phyloP scores from a whole-genome alignment of 2,329 filamentous ascomycete genomes.

The Dryadomyces quercus-mongolicae region DNA sequence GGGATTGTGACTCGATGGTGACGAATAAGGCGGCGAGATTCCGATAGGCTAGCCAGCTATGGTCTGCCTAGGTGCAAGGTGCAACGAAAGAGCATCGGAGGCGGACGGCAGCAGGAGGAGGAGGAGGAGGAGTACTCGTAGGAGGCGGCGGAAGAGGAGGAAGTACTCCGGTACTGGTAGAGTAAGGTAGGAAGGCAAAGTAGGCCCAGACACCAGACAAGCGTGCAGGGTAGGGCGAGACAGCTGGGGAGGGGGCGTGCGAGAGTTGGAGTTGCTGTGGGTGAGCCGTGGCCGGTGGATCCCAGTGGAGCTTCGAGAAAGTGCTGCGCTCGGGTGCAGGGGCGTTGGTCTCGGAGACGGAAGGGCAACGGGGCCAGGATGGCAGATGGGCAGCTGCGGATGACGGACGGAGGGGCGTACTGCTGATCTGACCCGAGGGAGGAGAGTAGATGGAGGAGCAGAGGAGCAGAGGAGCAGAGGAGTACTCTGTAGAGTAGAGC shows the following conservation, averaged over 20 bases:
- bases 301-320: not conserved
- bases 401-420: not conserved
- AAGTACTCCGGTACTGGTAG: too few relatives aligned
- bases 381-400: not conserved
- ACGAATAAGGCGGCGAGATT: constrained; percentile 11
- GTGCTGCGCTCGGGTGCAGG: not conserved
- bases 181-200: too few relatives aligned
- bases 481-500: too few relatives aligned
- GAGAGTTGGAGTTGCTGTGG: not conserved
- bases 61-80: not conserved
- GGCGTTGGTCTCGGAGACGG: not conserved
- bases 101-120: not conserved
- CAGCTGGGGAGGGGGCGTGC: too few relatives aligned
- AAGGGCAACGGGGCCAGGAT: not conserved
- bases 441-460: not conserved
- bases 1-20: not conserved
- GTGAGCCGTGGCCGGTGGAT: not conserved
- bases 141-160: too few relatives aligned
- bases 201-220: too few relatives aligned
- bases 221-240: not conserved
- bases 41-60: constrained; percentile 10
- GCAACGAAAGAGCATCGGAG: not conserved
- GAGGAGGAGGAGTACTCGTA: too few relatives aligned
- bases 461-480: not conserved
- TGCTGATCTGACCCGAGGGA: not conserved